phyloP scores from a whole-genome alignment of 2,329 filamentous ascomycete species.

The Phialophora expanda region DNA sequence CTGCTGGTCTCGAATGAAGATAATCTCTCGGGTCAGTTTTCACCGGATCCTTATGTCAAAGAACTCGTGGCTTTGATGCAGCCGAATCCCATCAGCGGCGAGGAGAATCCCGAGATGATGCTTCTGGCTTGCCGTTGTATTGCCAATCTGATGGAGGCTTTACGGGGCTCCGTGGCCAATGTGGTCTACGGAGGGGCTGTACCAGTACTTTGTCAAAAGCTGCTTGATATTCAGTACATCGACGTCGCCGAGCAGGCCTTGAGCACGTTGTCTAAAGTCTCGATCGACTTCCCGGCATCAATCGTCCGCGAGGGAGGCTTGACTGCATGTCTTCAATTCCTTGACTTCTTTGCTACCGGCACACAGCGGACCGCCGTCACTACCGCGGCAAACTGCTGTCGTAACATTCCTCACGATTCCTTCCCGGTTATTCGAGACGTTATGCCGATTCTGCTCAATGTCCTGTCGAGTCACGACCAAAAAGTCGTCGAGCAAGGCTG shows the following conservation, averaged over 20 bases:
- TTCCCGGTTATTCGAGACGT: slow-evolving; percentile 91
- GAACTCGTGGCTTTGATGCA: slow-evolving; percentile 93
- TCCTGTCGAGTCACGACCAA: slow-evolving; percentile 89
- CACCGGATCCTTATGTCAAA: slow-evolving; percentile 91
- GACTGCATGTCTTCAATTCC: slow-evolving; percentile 91
- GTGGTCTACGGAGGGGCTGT: slow-evolving; percentile 98
- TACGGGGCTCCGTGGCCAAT: slow-evolving; percentile 89
- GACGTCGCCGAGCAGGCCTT: slow-evolving; percentile 96
- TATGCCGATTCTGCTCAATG: slow-evolving; percentile 92
- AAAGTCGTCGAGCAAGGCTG: slow-evolving; percentile 97
- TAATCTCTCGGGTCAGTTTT: slow-evolving; percentile 92
- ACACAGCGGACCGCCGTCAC: slow-evolving; percentile 96
- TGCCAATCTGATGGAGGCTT: slow-evolving; percentile 95
- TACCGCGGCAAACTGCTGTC: slow-evolving; percentile 96
- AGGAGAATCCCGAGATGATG: slow-evolving; percentile 97
- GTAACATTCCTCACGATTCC: slow-evolving; percentile 92
- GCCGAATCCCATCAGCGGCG: slow-evolving; percentile 75
- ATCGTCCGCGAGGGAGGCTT: slow-evolving; percentile 96
- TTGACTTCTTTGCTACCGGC: slow-evolving; percentile 97
- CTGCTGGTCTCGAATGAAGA: slow-evolving; percentile 95
- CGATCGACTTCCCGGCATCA: slow-evolving; percentile 88
- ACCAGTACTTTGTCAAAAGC: slow-evolving; percentile 89
- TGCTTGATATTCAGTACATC: slow-evolving; percentile 95
- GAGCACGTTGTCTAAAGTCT: slow-evolving; percentile 97
- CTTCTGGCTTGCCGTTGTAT: slow-evolving; percentile 92